These are phyloP conservation scores for Chrysosporium queenslandicum DNA, from an alignment of 2,329 filamentous ascomycete species.

Conservation along the genomic window DNA sequence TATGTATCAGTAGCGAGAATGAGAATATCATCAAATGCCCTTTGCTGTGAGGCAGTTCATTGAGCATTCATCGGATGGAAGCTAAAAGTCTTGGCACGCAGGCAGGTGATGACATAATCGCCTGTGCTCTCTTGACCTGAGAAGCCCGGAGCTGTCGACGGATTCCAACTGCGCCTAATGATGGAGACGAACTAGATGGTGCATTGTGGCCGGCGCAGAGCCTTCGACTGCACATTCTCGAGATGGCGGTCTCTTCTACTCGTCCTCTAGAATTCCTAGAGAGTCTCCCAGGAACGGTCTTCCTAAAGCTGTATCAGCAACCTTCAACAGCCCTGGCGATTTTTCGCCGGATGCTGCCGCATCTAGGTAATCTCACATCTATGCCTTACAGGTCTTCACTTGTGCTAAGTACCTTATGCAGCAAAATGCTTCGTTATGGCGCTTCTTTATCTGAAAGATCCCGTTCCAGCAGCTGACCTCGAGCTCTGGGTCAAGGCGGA, in stretches of 20 bases:
- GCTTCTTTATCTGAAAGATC: slow-evolving; percentile 77
- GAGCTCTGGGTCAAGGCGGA: slow-evolving; percentile 74
- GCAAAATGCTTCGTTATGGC: slow-evolving; percentile 96
- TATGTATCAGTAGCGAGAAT: too few species aligned
- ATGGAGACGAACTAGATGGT: slow-evolving; percentile 15
- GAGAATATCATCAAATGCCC: too few species aligned
- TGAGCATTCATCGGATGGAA: too few species aligned
- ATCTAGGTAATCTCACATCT: slow-evolving; percentile 53
- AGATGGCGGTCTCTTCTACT: slow-evolving; percentile 47
- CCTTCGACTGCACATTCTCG: slow-evolving; percentile 17
- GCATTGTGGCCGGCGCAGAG: slow-evolving; percentile 11
- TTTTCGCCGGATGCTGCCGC: slow-evolving; percentile 92
- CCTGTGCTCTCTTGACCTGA: too few species aligned
- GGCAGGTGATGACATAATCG: too few species aligned
- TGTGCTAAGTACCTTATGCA: slow-evolving; percentile 28
- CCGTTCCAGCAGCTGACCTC: slow-evolving; percentile 68
- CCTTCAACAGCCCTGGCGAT: slow-evolving; percentile 91
- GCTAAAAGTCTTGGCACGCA: too few species aligned
- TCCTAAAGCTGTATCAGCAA: slow-evolving; percentile 86
- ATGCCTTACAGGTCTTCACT: neutral
- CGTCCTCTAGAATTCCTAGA: slow-evolving; percentile 83
- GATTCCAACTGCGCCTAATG: too few species aligned
- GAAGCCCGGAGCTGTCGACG: too few species aligned
- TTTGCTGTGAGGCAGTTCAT: too few species aligned
- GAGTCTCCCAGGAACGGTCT: slow-evolving; percentile 77